Evolutionary conservation across 257 asterid species (phyloP).

Genomic region (Solanum infundibuliforme): DNA sequence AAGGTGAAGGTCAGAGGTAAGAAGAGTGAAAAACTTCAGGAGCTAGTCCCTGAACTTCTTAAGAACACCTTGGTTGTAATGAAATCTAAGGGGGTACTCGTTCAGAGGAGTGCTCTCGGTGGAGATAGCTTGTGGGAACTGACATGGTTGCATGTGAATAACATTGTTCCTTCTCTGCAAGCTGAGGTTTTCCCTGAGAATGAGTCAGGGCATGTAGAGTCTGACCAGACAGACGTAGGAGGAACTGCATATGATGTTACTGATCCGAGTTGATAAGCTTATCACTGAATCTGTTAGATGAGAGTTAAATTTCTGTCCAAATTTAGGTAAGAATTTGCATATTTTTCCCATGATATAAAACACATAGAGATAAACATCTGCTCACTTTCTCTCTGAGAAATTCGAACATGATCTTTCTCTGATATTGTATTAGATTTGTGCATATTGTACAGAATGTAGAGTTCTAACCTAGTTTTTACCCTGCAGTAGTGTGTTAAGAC

Average conservation of each 20-base stretch:
- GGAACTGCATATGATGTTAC: conserved; percentile 10
- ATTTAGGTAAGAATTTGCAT: not conserved
- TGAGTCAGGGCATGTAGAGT: conserved; percentile 23
- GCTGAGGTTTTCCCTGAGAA: conserved; percentile 58
- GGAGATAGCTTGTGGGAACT: conserved; percentile 93
- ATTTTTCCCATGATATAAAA: conserved; percentile 8
- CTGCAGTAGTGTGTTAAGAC: not conserved
- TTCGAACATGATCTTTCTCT: conserved; percentile 6
- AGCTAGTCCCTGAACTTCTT: conserved; percentile 74
- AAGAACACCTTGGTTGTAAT: conserved; percentile 69
- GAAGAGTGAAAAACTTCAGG: conserved; percentile 77
- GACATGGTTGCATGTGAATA: conserved; percentile 89
- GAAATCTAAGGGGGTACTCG: conserved; percentile 76
- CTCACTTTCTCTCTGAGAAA: conserved; percentile 9
- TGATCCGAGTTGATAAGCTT: conserved; percentile 1
- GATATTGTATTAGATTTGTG: conserved; percentile 12
- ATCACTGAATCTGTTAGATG: not conserved
- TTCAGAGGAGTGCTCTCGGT: conserved; percentile 67
- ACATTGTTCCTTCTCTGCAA: conserved; percentile 62
- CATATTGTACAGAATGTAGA: conserved; percentile 34
- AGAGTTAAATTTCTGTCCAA: not conserved
- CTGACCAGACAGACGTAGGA: conserved; percentile 12
- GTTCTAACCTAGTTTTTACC: conserved; percentile 14
- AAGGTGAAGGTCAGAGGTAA: conserved; percentile 62
- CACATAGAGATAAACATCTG: conserved; percentile 2